Conservation (phyloP, 768 basidiomycete genomes). For the Baorangia bicolor region DNA sequence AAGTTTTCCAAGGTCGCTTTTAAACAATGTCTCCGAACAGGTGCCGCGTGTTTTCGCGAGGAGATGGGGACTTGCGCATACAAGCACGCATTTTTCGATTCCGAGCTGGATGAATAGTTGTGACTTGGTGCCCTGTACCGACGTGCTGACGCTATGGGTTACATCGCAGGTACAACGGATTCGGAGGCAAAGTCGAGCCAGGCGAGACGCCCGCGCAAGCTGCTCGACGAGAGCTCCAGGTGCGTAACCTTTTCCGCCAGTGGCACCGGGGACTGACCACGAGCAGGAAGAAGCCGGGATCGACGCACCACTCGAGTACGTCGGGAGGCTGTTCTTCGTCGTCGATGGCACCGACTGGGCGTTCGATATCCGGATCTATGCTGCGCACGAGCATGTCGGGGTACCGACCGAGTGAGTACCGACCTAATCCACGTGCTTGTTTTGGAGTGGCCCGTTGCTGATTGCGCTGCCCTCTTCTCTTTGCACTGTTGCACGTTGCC, state of each 20-base stretch:
- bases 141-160: background rate
- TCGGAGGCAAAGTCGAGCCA: slow-evolving; percentile 83
- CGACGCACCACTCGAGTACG: slow-evolving; percentile 57
- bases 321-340: slow-evolving; percentile 66
- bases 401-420: slow-evolving; percentile 60
- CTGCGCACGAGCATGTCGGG: slow-evolving; percentile 60
- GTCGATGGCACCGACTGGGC: slow-evolving; percentile 52
- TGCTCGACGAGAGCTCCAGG: slow-evolving; percentile 73
- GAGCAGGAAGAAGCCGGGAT: slow-evolving; percentile 83
- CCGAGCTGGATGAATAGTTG: background rate
- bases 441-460: background rate
- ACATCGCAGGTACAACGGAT: slow-evolving; percentile 72
- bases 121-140: background rate
- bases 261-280: no score
- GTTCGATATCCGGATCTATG: slow-evolving; percentile 73
- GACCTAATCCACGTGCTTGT: background rate
- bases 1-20: slow-evolving; percentile 18
- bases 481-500: background rate
- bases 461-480: background rate
- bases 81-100: background rate
- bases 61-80: background rate
- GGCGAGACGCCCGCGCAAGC: slow-evolving; percentile 69
- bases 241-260: slow-evolving; percentile 16
- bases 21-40: no score
- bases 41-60: background rate